phyloP scores from a whole-genome alignment of 768 basidiomycete genomes.

The Russula griseocarnosa region DNA sequence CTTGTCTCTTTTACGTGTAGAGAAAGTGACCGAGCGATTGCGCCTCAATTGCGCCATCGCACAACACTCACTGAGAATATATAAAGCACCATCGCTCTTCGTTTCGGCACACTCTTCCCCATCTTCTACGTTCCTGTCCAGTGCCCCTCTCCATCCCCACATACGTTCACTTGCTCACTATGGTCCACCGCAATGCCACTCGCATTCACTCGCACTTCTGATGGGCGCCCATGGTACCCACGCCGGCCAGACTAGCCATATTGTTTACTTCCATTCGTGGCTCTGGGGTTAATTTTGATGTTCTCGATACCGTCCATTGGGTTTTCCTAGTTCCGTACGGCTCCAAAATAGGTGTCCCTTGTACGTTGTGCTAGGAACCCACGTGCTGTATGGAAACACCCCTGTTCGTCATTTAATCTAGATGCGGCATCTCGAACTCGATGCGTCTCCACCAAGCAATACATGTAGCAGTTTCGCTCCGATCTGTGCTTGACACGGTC shows the following conservation, averaged over 20 bases:
- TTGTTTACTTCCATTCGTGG: slow-evolving; percentile 9
- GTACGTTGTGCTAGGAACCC: slow-evolving; percentile 6
- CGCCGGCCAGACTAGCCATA: background rate
- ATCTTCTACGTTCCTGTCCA: background rate
- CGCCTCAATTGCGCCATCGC: slow-evolving; percentile 27
- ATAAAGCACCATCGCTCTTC: background rate
- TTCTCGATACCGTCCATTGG: background rate
- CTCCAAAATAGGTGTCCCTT: background rate
- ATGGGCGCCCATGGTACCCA: slow-evolving; percentile 8
- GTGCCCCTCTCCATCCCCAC: background rate
- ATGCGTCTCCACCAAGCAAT: background rate
- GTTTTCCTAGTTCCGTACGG: slow-evolving; percentile 3
- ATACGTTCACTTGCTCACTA: background rate
- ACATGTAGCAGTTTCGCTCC: background rate
- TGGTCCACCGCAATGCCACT: background rate
- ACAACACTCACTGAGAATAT: background rate
- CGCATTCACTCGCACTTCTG: slow-evolving; percentile 1
- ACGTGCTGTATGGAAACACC: slow-evolving; percentile 6
- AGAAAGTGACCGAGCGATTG: slow-evolving; percentile 5
- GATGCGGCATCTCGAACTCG: background rate
- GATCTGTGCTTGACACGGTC: background rate
- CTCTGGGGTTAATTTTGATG: background rate
- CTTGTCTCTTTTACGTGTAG: slow-evolving; percentile 4
- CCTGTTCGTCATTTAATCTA: slow-evolving; percentile 20
- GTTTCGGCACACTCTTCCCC: background rate